Conservation (phyloP, 2,329 filamentous ascomycete genomes). For the Neofusicoccum sp. region DNA sequence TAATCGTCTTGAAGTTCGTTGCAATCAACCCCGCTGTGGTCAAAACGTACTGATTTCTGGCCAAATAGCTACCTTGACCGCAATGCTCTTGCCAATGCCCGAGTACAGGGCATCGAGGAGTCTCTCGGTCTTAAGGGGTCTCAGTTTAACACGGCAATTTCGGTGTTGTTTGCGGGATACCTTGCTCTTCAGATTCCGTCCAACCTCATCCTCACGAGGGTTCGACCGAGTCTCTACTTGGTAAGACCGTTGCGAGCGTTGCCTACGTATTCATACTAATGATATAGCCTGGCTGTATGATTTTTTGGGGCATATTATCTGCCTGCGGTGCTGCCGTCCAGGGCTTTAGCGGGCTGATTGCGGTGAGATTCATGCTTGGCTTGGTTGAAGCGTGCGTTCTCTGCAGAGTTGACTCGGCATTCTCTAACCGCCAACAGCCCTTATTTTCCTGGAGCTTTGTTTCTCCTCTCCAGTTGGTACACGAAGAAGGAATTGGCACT, state of each 20-base stretch:
- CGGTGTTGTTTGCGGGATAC: constrained; percentile 56
- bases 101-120: constrained; percentile 59
- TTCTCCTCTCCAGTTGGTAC: constrained; percentile 23
- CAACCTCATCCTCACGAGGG: constrained; percentile 41
- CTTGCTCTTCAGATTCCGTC: constrained; percentile 36
- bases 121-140: constrained; percentile 27
- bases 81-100: constrained; percentile 64
- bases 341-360: not conserved
- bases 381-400: not conserved
- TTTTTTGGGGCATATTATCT: constrained; percentile 1
- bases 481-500: constrained; percentile 52
- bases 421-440: too few relatives aligned
- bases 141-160: constrained; percentile 47
- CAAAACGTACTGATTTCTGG: too few relatives aligned
- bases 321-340: constrained; percentile 2
- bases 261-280: not conserved
- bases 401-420: too few relatives aligned
- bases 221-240: constrained; percentile 18
- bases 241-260: not conserved
- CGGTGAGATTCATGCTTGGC: constrained; percentile 12
- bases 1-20: constrained; percentile 38
- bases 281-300: not conserved
- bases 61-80: constrained; percentile 47
- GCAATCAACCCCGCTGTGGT: too few relatives aligned
- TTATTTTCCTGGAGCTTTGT: not conserved